Percentiles rank a stretch among this genome's conserved stretches.
Conservation (phyloP, 257 asterid genomes). For the Handroanthus guayacan region DNA sequence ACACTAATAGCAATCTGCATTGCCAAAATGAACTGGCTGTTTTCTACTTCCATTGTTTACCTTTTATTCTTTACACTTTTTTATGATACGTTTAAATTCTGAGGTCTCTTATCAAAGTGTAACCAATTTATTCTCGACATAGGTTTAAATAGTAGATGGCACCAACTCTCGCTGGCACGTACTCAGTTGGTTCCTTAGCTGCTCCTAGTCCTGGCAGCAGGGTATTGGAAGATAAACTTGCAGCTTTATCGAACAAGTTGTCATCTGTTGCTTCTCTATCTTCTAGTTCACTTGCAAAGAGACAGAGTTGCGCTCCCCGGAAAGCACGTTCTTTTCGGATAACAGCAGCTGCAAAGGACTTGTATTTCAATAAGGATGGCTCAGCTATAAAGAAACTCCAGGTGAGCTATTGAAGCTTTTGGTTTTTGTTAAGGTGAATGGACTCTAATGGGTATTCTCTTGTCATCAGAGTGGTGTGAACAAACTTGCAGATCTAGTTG, state of each 20-base stretch:
- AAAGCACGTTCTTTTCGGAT: slow-evolving; percentile 58
- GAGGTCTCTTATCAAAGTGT: neutral
- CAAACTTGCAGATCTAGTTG: slow-evolving; percentile 94
- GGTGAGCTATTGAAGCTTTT: slow-evolving; percentile 44
- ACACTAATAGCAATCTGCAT: neutral
- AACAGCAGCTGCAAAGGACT: slow-evolving; percentile 83
- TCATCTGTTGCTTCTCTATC: slow-evolving; percentile 75
- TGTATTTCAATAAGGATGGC: slow-evolving; percentile 96
- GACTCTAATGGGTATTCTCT: slow-evolving; percentile 20
- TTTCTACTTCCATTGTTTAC: neutral
- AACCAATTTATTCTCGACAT: slow-evolving; percentile 4
- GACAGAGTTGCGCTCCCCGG: slow-evolving; percentile 49
- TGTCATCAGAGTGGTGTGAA: slow-evolving; percentile 79
- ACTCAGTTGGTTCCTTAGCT: slow-evolving; percentile 80
- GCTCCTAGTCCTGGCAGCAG: slow-evolving; percentile 65
- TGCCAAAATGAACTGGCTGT: neutral
- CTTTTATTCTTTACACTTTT: neutral
- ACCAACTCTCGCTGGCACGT: slow-evolving; percentile 70
- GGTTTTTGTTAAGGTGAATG: neutral
- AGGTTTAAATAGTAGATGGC: slow-evolving; percentile 64
- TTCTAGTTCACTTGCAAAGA: slow-evolving; percentile 61
- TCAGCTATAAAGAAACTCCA: slow-evolving; percentile 91
- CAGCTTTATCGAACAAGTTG: slow-evolving; percentile 59
- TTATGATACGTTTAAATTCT: neutral
- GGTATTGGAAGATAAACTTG: slow-evolving; percentile 54